These are phyloP conservation scores for Gastrolobium bilobum DNA, from an alignment of 306 rosid genomes.

Conservation along the genomic window DNA sequence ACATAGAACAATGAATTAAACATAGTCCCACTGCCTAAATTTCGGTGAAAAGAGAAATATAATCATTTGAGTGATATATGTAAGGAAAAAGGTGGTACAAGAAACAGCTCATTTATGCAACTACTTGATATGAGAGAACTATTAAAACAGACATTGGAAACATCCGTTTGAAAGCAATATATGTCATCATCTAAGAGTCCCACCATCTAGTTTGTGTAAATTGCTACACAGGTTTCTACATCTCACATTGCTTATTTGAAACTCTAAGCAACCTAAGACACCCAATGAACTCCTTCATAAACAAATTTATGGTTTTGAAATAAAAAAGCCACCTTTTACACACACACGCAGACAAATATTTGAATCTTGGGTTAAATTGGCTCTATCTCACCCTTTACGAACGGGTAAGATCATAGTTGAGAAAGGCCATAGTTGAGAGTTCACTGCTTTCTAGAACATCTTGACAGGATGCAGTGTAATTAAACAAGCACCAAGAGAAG, in stretches of 20 bases:
- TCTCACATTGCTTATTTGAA: conserved; percentile 29
- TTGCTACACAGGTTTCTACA: conserved; percentile 30
- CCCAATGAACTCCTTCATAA: conserved; percentile 28
- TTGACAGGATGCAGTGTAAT: conserved; percentile 4
- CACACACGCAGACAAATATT: neutral
- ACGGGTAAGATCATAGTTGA: neutral
- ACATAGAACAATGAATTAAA: conserved; percentile 34
- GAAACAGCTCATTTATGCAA: conserved; percentile 38
- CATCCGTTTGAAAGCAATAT: conserved; percentile 14
- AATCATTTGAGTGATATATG: conserved; percentile 18
- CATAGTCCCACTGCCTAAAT: conserved; percentile 35
- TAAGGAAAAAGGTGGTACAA: conserved; percentile 1
- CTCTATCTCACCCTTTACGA: conserved; percentile 27
- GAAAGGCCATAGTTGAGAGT: neutral
- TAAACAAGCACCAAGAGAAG: conserved; percentile 41
- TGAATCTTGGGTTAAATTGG: neutral
- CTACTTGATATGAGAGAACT: conserved; percentile 29
- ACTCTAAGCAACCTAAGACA: conserved; percentile 38
- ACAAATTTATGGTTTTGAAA: conserved; percentile 25
- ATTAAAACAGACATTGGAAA: conserved; percentile 25
- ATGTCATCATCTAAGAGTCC: neutral
- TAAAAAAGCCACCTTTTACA: neutral
- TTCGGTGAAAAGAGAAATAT: conserved; percentile 5
- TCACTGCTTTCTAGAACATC: conserved; percentile 4
- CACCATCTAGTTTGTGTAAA: conserved; percentile 21